Conservation (phyloP, 768 basidiomycete genomes). For the Xerocomellus amylosporus region DNA sequence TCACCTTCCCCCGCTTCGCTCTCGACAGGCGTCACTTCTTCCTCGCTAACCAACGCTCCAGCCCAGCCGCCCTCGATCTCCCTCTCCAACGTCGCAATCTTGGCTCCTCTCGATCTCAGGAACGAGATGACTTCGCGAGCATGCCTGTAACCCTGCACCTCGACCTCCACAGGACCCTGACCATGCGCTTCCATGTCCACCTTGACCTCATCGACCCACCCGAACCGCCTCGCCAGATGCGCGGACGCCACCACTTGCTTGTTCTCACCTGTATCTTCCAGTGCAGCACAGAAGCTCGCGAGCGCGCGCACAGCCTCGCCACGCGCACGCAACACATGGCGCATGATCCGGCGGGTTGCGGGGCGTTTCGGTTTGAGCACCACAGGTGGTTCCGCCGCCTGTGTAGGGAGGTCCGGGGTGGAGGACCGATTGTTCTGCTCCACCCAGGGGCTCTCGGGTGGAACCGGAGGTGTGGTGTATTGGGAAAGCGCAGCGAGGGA, state of each 20-base stretch:
- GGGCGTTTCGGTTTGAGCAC: constrained; percentile 43
- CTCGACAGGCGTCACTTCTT: constrained; percentile 25
- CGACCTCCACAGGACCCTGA: constrained; percentile 27
- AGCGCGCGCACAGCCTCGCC: constrained; percentile 77
- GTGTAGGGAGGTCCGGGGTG: constrained; percentile 20
- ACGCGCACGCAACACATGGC: constrained; percentile 86
- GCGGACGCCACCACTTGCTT: constrained; percentile 45
- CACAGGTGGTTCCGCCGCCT: constrained; percentile 39
- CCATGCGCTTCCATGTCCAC: constrained; percentile 17
- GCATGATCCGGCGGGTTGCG: constrained; percentile 79
- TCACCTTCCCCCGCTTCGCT: constrained; percentile 25
- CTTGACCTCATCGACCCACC: constrained; percentile 37
- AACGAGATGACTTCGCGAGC: constrained; percentile 73
- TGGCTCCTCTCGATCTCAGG: constrained; percentile 68
- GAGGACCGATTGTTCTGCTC: constrained; percentile 44
- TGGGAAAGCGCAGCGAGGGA: constrained; percentile 68
- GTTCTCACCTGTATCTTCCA: constrained; percentile 49
- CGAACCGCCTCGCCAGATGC: constrained; percentile 47
- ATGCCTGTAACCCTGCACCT: constrained; percentile 52
- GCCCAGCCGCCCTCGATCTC: constrained; percentile 70
- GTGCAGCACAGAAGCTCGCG: constrained; percentile 64
- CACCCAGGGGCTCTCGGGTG: constrained; percentile 72
- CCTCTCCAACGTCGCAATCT: constrained; percentile 49
- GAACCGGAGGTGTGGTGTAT: constrained; percentile 64
- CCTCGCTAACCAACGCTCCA: constrained; percentile 55